A percentile compares a stretch with the other conserved stretches of the same genome.
Evolutionary conservation across 805 yeast species (phyloP).

Genomic region (Candida xiaguanensis): DNA sequence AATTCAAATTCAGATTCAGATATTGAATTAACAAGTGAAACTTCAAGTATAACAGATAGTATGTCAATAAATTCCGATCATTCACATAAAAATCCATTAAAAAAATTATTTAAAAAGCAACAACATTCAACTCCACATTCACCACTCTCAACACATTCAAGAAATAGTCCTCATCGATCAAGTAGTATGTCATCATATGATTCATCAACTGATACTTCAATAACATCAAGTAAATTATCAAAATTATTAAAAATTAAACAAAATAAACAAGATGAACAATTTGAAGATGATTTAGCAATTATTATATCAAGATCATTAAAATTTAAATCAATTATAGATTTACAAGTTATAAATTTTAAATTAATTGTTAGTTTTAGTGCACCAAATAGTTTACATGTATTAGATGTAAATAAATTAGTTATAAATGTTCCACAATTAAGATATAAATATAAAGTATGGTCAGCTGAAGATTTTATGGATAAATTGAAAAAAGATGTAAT

Average conservation of each 20-base stretch:
- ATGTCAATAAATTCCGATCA: not conserved
- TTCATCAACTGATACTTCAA: conserved; percentile 3
- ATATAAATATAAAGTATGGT: conserved; percentile 49
- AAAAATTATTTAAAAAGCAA: conserved; percentile 9
- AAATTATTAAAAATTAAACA: conserved; percentile 1
- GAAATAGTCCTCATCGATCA: not conserved
- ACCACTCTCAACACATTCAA: conserved; percentile 2
- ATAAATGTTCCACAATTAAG: conserved; percentile 60
- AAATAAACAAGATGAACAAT: not conserved
- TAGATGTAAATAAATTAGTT: conserved; percentile 73
- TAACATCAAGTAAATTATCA: conserved; percentile 4
- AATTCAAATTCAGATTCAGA: conserved; percentile 3
- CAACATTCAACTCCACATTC: conserved; percentile 2
- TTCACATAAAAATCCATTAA: conserved; percentile 10
- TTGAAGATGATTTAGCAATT: conserved; percentile 29
- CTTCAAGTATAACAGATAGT: conserved; percentile 1
- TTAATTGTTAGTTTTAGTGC: conserved; percentile 75
- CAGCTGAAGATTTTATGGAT: conserved; percentile 61
- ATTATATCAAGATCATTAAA: conserved; percentile 40
- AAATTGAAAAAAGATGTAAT: conserved; percentile 61
- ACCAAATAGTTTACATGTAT: conserved; percentile 60
- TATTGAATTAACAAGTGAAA: conserved; percentile 1
- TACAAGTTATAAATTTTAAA: conserved; percentile 30
- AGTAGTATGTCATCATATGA: conserved; percentile 2
- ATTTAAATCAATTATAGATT: conserved; percentile 37